These are phyloP conservation scores for Penicillium alfredii DNA, from an alignment of 495 filamentous ascomycete genomes.

Conservation along the genomic window DNA sequence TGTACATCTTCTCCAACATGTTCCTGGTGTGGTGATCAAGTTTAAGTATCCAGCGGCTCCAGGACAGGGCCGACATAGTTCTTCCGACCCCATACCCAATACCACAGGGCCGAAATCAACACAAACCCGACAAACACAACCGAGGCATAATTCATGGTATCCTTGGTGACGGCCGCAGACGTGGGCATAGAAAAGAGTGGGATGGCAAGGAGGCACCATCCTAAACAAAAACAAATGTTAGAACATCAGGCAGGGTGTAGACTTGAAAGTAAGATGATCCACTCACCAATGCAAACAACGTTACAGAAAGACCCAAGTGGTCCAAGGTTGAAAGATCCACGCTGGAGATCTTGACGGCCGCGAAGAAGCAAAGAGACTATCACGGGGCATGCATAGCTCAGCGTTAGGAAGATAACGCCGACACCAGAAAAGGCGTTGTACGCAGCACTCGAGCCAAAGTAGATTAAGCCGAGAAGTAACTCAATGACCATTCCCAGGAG, in stretches of 20 bases:
- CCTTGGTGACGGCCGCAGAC: conserved; percentile 25
- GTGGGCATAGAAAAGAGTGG: conserved; percentile 46
- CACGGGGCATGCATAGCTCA: conserved; percentile 50
- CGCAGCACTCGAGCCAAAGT: conserved; percentile 48
- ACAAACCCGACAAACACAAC: conserved; percentile 54
- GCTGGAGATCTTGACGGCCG: conserved; percentile 34
- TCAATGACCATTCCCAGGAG: conserved; percentile 44
- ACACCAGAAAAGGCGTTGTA: conserved; percentile 55
- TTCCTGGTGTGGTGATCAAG: too few species aligned
- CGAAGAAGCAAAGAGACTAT: conserved; percentile 43
- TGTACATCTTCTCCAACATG: too few species aligned
- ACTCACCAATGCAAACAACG: conserved; percentile 46
- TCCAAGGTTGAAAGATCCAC: conserved; percentile 49
- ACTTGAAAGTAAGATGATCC: neutral
- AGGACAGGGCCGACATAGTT: too few species aligned
- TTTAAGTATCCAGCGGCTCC: too few species aligned
- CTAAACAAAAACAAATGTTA: conserved; percentile 31
- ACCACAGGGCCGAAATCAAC: conserved; percentile 49
- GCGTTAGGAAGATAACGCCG: conserved; percentile 50
- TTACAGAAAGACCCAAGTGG: conserved; percentile 49
- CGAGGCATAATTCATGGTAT: conserved; percentile 49
- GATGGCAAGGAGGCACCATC: conserved; percentile 51
- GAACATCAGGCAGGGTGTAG: neutral
- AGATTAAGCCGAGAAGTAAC: conserved; percentile 49
- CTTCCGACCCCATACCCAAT: conserved; percentile 54